These are phyloP conservation scores for Phialocephala sp. DNA, from an alignment of 2,329 filamentous ascomycete genomes.

Conservation along the genomic window DNA sequence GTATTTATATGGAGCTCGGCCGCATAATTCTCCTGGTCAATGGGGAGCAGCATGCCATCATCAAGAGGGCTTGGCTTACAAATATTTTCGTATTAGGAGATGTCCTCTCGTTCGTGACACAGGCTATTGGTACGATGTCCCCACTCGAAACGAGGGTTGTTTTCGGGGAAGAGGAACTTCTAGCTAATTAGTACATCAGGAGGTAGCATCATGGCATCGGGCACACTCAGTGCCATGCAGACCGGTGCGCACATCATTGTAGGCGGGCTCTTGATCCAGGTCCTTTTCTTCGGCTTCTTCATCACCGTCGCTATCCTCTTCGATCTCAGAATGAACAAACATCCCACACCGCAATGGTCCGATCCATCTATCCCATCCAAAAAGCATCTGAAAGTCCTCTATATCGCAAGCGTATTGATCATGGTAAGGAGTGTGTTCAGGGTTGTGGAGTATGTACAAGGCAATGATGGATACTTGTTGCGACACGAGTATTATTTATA, in stretches of 20 bases:
- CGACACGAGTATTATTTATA: constrained; percentile 52
- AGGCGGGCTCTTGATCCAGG: constrained; percentile 54
- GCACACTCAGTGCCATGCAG: constrained; percentile 38
- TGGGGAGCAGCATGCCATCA: constrained; percentile 44
- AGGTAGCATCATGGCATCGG: constrained; percentile 30
- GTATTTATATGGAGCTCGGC: constrained; percentile 48
- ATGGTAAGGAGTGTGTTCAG: constrained; percentile 55
- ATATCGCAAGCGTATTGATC: constrained; percentile 51
- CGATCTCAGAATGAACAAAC: constrained; percentile 23
- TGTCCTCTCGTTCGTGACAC: constrained; percentile 48
- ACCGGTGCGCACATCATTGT: constrained; percentile 51
- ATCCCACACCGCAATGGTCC: constrained; percentile 20
- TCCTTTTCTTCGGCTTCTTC: constrained; percentile 59
- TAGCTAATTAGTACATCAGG: constrained; percentile 20
- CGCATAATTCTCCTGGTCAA: constrained; percentile 44
- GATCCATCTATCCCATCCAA: constrained; percentile 27
- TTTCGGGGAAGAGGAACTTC: not conserved
- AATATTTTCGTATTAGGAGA: constrained; percentile 52
- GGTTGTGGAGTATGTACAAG: constrained; percentile 54
- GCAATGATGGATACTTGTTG: constrained; percentile 51
- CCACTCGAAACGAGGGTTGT: not conserved
- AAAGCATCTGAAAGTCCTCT: constrained; percentile 49
- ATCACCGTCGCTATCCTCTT: constrained; percentile 39
- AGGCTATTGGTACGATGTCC: not conserved
- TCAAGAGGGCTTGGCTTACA: constrained; percentile 44